phyloP scores from a whole-genome alignment of 176 grass and related monocot species.

The Bromus sterilis region DNA sequence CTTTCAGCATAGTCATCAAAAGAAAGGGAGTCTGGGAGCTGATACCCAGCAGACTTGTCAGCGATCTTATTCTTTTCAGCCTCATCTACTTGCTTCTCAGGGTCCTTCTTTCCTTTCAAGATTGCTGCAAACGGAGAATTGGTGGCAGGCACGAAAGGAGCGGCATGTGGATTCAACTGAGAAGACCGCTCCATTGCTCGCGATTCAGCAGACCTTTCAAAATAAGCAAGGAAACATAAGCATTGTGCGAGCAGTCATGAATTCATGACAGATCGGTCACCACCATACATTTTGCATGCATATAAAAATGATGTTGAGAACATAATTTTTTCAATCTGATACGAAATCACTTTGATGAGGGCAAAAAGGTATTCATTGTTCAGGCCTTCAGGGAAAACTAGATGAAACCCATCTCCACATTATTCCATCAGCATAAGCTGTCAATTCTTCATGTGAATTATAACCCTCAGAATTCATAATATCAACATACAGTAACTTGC shows the following conservation, averaged over 20 bases:
- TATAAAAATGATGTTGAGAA: background rate
- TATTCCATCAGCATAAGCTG: background rate
- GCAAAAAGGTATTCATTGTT: background rate
- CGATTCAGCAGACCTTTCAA: background rate
- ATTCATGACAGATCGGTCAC: background rate
- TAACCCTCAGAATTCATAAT: background rate
- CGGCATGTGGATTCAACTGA: constrained; percentile 48
- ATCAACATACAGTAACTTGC: background rate
- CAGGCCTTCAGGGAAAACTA: background rate
- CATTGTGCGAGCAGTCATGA: background rate
- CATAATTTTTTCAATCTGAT: background rate
- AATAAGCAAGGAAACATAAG: background rate
- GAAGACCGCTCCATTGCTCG: constrained; percentile 23
- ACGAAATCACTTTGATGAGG: background rate
- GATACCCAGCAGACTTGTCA: constrained; percentile 30
- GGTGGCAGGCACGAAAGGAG: constrained; percentile 51
- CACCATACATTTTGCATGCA: background rate
- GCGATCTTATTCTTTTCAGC: constrained; percentile 13
- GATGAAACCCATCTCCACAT: background rate
- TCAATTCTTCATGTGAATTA: background rate
- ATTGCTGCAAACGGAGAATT: background rate
- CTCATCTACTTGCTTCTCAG: constrained; percentile 3
- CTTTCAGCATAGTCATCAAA: constrained; percentile 33
- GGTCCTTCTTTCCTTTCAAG: background rate
- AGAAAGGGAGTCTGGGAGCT: constrained; percentile 33